A percentile compares a stretch with the other conserved stretches of the same genome.
Evolutionary conservation across 352 stramenopile species (phyloP).

Genomic region (Nothophytophthora sp.): DNA sequence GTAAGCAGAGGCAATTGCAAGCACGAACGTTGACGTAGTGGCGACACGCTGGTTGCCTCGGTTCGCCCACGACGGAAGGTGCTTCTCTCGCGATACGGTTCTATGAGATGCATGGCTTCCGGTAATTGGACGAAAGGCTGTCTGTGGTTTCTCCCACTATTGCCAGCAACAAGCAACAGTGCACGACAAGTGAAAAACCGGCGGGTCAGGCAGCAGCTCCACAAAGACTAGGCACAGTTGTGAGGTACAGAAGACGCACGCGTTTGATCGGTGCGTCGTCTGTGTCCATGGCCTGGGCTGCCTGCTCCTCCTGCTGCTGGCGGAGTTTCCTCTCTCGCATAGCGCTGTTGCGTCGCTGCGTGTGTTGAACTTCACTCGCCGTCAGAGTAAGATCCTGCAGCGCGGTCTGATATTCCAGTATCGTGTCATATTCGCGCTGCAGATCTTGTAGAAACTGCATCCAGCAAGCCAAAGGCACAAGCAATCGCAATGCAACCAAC

Average conservation of each 20-base stretch:
- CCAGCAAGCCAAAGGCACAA: too few species aligned
- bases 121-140: background rate
- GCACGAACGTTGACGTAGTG: conserved; percentile 10
- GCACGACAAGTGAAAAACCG: too few species aligned
- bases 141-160: conserved; percentile 15
- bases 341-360: conserved; percentile 19
- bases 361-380: conserved; percentile 26
- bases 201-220: too few species aligned
- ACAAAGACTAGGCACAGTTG: too few species aligned
- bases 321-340: conserved; percentile 8
- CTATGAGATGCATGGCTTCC: background rate
- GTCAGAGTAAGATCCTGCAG: conserved; percentile 36
- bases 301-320: conserved; percentile 18
- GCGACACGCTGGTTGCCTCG: conserved; percentile 11
- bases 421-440: conserved; percentile 44
- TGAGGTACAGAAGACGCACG: background rate
- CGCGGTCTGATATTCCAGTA: conserved; percentile 48
- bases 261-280: conserved; percentile 3
- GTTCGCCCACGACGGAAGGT: conserved; percentile 15
- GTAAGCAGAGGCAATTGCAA: background rate
- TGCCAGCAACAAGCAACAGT: background rate
- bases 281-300: background rate
- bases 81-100: conserved; percentile 5
- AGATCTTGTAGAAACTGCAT: conserved; percentile 45
- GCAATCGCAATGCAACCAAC: too few species aligned